Base-by-base conservation (phyloP, 108 stramenopile genomes). In the Nitzschia sp. region DNA sequence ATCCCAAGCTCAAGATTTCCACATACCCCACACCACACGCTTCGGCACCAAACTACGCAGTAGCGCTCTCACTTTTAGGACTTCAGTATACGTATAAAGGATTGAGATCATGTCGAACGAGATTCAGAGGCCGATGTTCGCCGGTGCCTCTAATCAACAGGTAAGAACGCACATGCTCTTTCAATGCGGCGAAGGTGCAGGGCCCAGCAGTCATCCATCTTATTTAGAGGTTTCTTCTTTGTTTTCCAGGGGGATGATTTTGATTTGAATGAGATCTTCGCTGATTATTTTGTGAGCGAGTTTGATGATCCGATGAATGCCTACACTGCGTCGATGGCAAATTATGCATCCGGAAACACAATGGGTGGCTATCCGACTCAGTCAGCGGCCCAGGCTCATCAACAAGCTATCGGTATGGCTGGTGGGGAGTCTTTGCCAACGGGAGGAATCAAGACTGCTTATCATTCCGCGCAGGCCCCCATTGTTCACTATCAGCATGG, bases 191-290 rank as follows among this genome's bases (percentile, higher is more conserved):
- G n/a, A n/a, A n/a, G n/a, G n/a, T n/a, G n/a, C n/a, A n/a, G n/a
- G n/a, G n/a, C n/a, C n/a, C n/a, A n/a, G n/a, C n/a, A n/a, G n/a
- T n/a, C n/a, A n/a, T n/a, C n/a, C 17, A 50, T 50, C 48, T 50
- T n/a, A 50, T 50, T 50, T n/a, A 6, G 38, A 13, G 48, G 4
- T 50, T 4, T 50, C 48, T 21, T 50, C 19, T 19, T 22, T 50
- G 8, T 8, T 41, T 41, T 41, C 5, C 13, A 73, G 72, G 62
- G 44, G 53, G 78, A 83, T 58, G 85, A 86, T 59, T 79, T 86
- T 73, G 86, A 87, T 62, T 72, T 87, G 22, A 84, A 79, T 58
- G 87, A 88, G 31, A 78, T 89, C 21, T 89, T 89, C 66, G 76
- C 80, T 9, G 87, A 89, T 22, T 85, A 83, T 66, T 85, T 89